phyloP scores from a whole-genome alignment of 345 rosid genomes.

The Euclidium syriacum region DNA sequence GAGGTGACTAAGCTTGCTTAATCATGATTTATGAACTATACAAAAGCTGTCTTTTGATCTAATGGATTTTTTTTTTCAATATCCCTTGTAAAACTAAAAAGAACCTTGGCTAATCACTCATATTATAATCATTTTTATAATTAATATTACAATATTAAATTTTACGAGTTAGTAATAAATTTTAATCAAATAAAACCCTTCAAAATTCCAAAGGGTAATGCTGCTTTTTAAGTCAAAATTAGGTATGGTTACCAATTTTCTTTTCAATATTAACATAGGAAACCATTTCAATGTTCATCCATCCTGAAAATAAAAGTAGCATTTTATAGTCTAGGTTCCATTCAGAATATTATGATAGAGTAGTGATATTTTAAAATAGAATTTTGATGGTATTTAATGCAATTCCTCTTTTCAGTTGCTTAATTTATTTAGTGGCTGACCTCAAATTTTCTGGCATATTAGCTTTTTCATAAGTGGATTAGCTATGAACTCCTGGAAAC shows the following conservation, averaged over 20 bases:
- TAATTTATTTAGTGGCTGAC: not conserved
- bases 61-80: not conserved
- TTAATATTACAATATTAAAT: not conserved
- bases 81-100: not conserved
- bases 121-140: not conserved
- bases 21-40: conserved; percentile 15
- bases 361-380: too few relatives aligned
- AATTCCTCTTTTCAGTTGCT: too few relatives aligned
- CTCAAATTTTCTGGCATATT: not conserved
- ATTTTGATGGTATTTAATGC: too few relatives aligned
- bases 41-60: conserved; percentile 8
- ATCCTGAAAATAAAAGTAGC: too few relatives aligned
- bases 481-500: conserved; percentile 1
- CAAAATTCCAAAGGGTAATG: conserved; percentile 7
- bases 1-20: conserved; percentile 14
- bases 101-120: not conserved
- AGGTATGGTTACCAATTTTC: too few relatives aligned
- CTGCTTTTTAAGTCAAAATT: not conserved
- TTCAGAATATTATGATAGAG: too few relatives aligned
- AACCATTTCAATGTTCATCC: too few relatives aligned
- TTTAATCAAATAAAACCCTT: not conserved
- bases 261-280: too few relatives aligned
- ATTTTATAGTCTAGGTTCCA: too few relatives aligned
- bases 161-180: not conserved
- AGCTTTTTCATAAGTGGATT: conserved; percentile 11